A percentile compares a stretch with the other conserved stretches of the same genome.
Evolutionary conservation across 148 eudicot genomes (phyloP).

Genomic region (Linanthus parryae): DNA sequence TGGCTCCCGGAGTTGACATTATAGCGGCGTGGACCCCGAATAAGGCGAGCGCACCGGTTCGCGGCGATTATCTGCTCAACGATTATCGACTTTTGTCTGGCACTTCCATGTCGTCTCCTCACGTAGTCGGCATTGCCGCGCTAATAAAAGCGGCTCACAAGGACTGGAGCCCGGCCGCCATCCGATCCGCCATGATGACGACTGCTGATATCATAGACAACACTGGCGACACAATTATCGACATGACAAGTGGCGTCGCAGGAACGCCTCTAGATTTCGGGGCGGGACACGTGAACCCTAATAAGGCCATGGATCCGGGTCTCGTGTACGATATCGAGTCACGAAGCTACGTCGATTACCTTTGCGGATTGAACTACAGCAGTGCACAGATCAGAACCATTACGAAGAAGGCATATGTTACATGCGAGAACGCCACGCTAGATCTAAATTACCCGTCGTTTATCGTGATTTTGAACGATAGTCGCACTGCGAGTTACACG

Average conservation of each 20-base stretch:
- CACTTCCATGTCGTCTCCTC: slow-evolving; percentile 20
- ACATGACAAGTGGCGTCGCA: slow-evolving; percentile 5
- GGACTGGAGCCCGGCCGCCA: slow-evolving; percentile 26
- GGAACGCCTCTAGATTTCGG: slow-evolving; percentile 26
- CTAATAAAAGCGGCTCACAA: slow-evolving; percentile 12
- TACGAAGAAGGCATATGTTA: slow-evolving; percentile 4
- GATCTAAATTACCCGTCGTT: slow-evolving; percentile 31
- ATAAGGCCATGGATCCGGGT: slow-evolving; percentile 25
- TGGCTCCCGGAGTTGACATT: slow-evolving; percentile 24
- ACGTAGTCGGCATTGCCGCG: slow-evolving; percentile 15
- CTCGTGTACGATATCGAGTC: slow-evolving; percentile 14
- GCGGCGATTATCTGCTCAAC: not conserved
- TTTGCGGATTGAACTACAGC: slow-evolving; percentile 21
- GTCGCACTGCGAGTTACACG: slow-evolving; percentile 6
- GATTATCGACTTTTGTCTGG: slow-evolving; percentile 14
- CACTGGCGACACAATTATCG: not conserved
- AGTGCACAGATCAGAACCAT: slow-evolving; percentile 5
- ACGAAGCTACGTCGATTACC: slow-evolving; percentile 11
- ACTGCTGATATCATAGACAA: slow-evolving; percentile 21
- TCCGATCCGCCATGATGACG: slow-evolving; percentile 28
- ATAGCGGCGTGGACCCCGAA: slow-evolving; percentile 26
- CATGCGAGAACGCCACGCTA: slow-evolving; percentile 12
- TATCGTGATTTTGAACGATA: slow-evolving; percentile 15
- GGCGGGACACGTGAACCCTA: slow-evolving; percentile 23
- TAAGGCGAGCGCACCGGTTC: not conserved